phyloP scores from a whole-genome alignment of 1,284 basidiomycete genomes.

The Ceratobasidium sp. region DNA sequence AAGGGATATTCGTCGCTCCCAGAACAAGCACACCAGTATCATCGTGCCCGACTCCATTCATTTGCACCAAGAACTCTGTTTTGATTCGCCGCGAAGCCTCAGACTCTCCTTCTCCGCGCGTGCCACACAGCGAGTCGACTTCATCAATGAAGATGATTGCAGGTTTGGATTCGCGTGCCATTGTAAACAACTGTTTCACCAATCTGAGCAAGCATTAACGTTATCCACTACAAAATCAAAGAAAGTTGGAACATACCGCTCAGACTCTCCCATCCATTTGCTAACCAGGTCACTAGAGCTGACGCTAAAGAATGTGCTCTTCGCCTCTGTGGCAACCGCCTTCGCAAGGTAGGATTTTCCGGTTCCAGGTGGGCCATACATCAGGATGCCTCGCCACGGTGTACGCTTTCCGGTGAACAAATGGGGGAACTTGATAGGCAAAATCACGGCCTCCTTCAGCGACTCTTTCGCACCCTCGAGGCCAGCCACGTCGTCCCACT shows the following conservation, averaged over 20 bases:
- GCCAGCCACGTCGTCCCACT: constrained; percentile 98
- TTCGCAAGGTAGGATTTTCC: constrained; percentile 96
- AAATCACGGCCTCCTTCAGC: constrained; percentile 97
- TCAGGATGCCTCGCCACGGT: constrained; percentile 94
- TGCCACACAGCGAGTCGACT: constrained; percentile 95
- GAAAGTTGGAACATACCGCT: constrained; percentile 69
- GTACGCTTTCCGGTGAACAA: constrained; percentile 98
- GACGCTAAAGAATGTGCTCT: constrained; percentile 98
- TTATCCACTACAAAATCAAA: constrained; percentile 8
- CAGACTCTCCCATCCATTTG: constrained; percentile 99
- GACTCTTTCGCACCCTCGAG: constrained; percentile 95
- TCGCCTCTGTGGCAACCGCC: constrained; percentile 98
- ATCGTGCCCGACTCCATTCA: constrained; percentile 99
- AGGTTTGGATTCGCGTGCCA: constrained; percentile 96
- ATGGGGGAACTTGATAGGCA: constrained; percentile 99
- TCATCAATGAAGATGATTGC: constrained; percentile 99
- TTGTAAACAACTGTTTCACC: constrained; percentile 95
- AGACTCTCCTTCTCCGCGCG: constrained; percentile 94
- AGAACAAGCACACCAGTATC: constrained; percentile 97
- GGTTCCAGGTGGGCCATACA: constrained; percentile 97
- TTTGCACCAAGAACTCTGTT: constrained; percentile 97
- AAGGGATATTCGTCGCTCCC: constrained; percentile 98
- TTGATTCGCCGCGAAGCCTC: constrained; percentile 97
- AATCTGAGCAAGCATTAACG: constrained; percentile 65
- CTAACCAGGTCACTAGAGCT: constrained; percentile 95